A percentile compares a stretch with the other conserved stretches of the same genome.
Conservation (phyloP, 2,329 filamentous ascomycete species). For the Talaromyces sp. region DNA sequence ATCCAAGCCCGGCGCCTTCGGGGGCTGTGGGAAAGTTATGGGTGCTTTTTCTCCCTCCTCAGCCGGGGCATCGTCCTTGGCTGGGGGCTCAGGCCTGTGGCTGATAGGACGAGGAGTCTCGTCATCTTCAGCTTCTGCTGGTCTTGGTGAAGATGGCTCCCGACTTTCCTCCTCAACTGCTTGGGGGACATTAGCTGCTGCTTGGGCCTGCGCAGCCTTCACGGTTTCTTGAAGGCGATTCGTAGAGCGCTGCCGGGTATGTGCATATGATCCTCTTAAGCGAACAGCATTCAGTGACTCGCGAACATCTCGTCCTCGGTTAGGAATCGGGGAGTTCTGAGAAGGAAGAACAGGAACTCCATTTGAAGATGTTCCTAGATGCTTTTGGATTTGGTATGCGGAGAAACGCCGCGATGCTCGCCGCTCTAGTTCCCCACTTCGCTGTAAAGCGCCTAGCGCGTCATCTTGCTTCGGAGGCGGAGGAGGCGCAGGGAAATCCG, state of each 20-base stretch:
- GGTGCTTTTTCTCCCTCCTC: slow-evolving; percentile 58
- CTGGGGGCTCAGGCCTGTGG: slow-evolving; percentile 48
- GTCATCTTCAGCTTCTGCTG: slow-evolving; percentile 14
- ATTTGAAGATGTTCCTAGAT: slow-evolving; percentile 77
- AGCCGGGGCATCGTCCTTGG: slow-evolving; percentile 38
- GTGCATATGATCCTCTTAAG: slow-evolving; percentile 58
- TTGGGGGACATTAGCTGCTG: slow-evolving; percentile 62
- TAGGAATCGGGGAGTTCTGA: slow-evolving; percentile 61
- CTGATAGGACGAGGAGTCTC: slow-evolving; percentile 26
- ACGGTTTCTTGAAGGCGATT: slow-evolving; percentile 59
- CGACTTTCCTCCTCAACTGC: slow-evolving; percentile 52
- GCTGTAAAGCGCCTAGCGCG: slow-evolving; percentile 85
- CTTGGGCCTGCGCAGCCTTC: slow-evolving; percentile 49
- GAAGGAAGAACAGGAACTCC: slow-evolving; percentile 81
- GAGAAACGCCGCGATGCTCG: slow-evolving; percentile 92
- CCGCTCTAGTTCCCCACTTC: slow-evolving; percentile 88
- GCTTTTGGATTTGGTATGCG: slow-evolving; percentile 94
- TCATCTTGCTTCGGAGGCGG: slow-evolving; percentile 83
- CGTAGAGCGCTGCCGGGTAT: slow-evolving; percentile 55
- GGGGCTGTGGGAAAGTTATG: slow-evolving; percentile 54
- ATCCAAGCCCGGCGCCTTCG: slow-evolving; percentile 37
- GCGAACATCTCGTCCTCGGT: slow-evolving; percentile 72
- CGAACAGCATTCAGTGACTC: slow-evolving; percentile 79
- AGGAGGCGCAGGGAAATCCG: slow-evolving; percentile 61
- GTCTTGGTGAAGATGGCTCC: slow-evolving; percentile 38